Evolutionary conservation across 2,329 filamentous ascomycete genomes (phyloP), one percentile per base, ranked within the genome.

Genomic region (Trichocomaceae sp.): DNA sequence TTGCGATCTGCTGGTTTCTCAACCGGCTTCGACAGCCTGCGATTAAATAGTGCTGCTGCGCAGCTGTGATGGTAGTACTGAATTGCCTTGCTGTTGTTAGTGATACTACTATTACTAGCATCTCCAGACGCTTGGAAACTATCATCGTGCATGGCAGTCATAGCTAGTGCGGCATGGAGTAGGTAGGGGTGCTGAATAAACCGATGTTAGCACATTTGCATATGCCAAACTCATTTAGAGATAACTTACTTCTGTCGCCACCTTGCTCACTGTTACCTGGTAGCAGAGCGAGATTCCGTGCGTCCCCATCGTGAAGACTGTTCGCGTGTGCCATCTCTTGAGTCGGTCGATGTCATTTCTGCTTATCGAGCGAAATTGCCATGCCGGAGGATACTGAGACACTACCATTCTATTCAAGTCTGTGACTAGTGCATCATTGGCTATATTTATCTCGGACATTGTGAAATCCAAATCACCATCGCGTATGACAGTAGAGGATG

Each of bases 61-160:
- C 46, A 47, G 37, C 52, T 31, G 15, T 23, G 51, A 49, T 54
- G 46, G n/a, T 54, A 49, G n/a, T 44, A 54, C 72, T 76, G 1
- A 84, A 68, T 1, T 82, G 82, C 82, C 81, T 85, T 19, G 23
- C 19, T n/a, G 76, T 73, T 52, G 77, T 67, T 20, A 72, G 62
- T 0, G 77, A 68, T 0, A 67, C 61, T 41, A 58, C 20, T n/a
- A 59, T 19, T 50, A 67, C 61, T 41, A 58, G 22, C n/a, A 59
- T 19, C 50, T 50, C 54, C 42, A 5, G 56, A 45, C 1, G 59
- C 61, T 12, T 60, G 59, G 39, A 79, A 63, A 57, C 75, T 69
- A 5, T 76, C 71, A 57, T 83, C 79, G 59, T 84, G 81, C 58
- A 80, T 74, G 3, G 78, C 63, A 2, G 80, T 77, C 20, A 83